Percentiles rank a stretch among this genome's conserved stretches.
Evolutionary conservation across 1,139 yeast species (phyloP).

Genomic region (Candida sp.): DNA sequence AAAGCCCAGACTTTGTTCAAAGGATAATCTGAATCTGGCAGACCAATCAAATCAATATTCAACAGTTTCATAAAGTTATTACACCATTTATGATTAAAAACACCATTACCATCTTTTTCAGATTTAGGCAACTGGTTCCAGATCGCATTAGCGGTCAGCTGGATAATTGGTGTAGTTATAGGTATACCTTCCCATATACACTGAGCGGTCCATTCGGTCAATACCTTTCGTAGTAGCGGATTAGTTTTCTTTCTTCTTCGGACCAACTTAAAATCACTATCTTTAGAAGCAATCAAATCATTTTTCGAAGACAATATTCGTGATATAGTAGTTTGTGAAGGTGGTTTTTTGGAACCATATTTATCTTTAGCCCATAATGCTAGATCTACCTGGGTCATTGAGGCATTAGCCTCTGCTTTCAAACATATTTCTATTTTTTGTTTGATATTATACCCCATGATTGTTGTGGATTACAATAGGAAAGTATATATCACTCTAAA

Average conservation of each 20-base stretch:
- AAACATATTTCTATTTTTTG: constrained; percentile 67
- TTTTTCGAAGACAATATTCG: constrained; percentile 57
- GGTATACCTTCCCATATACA: constrained; percentile 68
- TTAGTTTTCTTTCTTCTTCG: constrained; percentile 56
- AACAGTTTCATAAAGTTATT: constrained; percentile 53
- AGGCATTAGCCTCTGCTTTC: constrained; percentile 62
- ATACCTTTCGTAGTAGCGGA: constrained; percentile 51
- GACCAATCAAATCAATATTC: constrained; percentile 48
- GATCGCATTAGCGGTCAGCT: constrained; percentile 60
- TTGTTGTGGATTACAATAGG: neutral
- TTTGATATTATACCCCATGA: constrained; percentile 57
- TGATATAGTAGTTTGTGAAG: constrained; percentile 68
- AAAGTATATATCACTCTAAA: too few relatives aligned
- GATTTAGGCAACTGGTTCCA: constrained; percentile 58
- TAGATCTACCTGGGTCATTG: constrained; percentile 65
- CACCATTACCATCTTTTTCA: constrained; percentile 60
- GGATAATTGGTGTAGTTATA: constrained; percentile 59
- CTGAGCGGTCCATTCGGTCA: constrained; percentile 69
- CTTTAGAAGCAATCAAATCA: constrained; percentile 56
- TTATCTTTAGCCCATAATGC: constrained; percentile 63
- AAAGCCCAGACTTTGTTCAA: constrained; percentile 60
- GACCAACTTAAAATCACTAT: constrained; percentile 52
- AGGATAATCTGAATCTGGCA: constrained; percentile 28
- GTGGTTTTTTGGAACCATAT: constrained; percentile 50
- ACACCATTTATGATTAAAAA: constrained; percentile 66